Conservation (phyloP, 1,139 yeast species). For the Candida tropicalis region DNA sequence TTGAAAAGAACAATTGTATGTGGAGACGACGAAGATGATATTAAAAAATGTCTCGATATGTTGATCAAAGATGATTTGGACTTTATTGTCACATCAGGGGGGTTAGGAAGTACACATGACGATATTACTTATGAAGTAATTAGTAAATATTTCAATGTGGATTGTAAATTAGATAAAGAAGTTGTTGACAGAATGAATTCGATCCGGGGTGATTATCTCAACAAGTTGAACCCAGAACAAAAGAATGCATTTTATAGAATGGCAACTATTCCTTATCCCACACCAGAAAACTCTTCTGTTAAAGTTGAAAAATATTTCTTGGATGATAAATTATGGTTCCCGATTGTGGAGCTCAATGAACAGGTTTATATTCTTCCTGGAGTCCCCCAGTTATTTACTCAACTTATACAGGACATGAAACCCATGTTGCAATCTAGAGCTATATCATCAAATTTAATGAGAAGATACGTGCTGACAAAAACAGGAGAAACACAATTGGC, state of each 20-base stretch:
- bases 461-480: constrained; percentile 65
- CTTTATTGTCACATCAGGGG: constrained; percentile 78
- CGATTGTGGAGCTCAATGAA: constrained; percentile 65
- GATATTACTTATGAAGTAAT: constrained; percentile 79
- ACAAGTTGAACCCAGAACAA: constrained; percentile 45
- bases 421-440: constrained; percentile 29
- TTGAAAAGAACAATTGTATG: constrained; percentile 69
- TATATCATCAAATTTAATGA: constrained; percentile 26
- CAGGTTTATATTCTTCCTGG: constrained; percentile 80
- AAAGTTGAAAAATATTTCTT: constrained; percentile 54
- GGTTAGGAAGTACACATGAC: constrained; percentile 89
- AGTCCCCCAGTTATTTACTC: constrained; percentile 70
- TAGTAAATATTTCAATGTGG: constrained; percentile 61
- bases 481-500: constrained; percentile 71
- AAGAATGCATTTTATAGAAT: constrained; percentile 65
- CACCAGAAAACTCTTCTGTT: constrained; percentile 17
- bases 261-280: constrained; percentile 67
- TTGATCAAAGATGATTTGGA: constrained; percentile 55
- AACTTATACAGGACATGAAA: constrained; percentile 42
- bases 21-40: constrained; percentile 74
- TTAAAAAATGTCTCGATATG: constrained; percentile 51
- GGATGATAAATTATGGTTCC: constrained; percentile 74
- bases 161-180: constrained; percentile 53
- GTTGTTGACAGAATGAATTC: constrained; percentile 63
- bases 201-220: constrained; percentile 45